Base-by-base conservation (phyloP, 2,329 filamentous ascomycete species). In the Curvularia eragrostidis region DNA sequence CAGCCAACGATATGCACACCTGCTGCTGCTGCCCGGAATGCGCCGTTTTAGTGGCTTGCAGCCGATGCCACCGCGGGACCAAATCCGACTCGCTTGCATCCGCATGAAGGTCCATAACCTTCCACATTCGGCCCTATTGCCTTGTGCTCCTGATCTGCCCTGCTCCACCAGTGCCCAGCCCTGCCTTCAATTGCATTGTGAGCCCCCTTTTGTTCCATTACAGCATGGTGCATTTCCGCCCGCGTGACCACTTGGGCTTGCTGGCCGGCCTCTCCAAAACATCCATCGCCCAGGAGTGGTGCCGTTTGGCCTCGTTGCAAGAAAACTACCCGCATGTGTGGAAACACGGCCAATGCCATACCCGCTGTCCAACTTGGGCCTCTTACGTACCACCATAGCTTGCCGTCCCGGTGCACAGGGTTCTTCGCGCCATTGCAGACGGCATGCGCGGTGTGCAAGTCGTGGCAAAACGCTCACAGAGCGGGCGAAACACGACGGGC, bases 361-460 rank as follows among this genome's bases (percentile, higher is more conserved):
- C 32, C 62, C 59, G 61, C 44, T 48, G 56, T 42, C 30, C 50
- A 52, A 43, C 52, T 36, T 52, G 53, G 56, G 54, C 50, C 42
- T 51, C 39, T 54, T 47, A 54, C 39, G 52, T 47, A 54, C 49
- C 59, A 64, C 58, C 67, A 63, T 58, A 65, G 67, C 67, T 62
- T 67, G 53, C 56, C 58, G 61, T 59, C 54, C 56, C 52, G 39
- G 48, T 59, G 53, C 36, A 36, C 53, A 51, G 54, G 19, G 44
- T 54, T 28, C 8, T 21, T 52, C 42, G 55, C 46, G 56, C 47
- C 48, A 38, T 51, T 46, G 62, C 63, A 63, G 46, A 54, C 48
- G 60, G 56, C 44, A 56, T 53, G 46, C 46, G 44, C 53, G 38
- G 41, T 41, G 43, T 48, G 34, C 36, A 23, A 24, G 12, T 42